Percentiles rank a stretch among this genome's conserved stretches.
Evolutionary conservation across 176 grass and related monocot genomes (phyloP).

Genomic region (Avena sativa): DNA sequence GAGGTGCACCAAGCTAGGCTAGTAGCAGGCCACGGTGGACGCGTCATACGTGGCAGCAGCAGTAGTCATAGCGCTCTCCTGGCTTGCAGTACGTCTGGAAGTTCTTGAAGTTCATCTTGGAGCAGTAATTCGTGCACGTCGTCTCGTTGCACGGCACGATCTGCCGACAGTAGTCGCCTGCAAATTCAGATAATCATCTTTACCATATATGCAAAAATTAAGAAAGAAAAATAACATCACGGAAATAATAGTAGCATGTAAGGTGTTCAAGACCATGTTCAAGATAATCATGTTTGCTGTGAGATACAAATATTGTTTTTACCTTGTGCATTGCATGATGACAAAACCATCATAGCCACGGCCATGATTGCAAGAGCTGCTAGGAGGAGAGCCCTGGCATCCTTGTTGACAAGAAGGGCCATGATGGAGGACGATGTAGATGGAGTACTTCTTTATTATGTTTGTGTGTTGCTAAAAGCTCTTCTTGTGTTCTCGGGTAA

Average conservation of each 20-base stretch:
- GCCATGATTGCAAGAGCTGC: constrained; percentile 1
- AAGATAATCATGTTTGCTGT: no score
- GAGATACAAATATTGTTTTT: not conserved
- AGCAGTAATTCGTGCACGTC: constrained; percentile 33
- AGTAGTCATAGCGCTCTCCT: constrained; percentile 24
- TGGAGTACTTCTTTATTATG: not conserved
- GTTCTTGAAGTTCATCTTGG: constrained; percentile 47
- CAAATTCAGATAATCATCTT: not conserved
- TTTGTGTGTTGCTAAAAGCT: not conserved
- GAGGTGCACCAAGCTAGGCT: not conserved
- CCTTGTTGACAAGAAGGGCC: not conserved
- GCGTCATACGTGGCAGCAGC: constrained; percentile 29
- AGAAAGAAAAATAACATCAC: not conserved
- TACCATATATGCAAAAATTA: not conserved
- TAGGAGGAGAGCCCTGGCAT: not conserved
- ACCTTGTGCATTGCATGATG: constrained; percentile 19
- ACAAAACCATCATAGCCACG: not conserved
- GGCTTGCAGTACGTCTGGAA: constrained; percentile 30
- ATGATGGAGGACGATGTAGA: not conserved
- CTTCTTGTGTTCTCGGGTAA: not conserved
- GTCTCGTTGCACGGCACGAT: constrained; percentile 18
- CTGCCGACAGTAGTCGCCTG: constrained; percentile 13
- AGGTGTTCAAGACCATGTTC: not conserved
- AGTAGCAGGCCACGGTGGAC: not conserved
- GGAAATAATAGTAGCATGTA: not conserved